These are phyloP conservation scores for Penicillium paxilli DNA, from an alignment of 495 filamentous ascomycete species.

Conservation along the genomic window DNA sequence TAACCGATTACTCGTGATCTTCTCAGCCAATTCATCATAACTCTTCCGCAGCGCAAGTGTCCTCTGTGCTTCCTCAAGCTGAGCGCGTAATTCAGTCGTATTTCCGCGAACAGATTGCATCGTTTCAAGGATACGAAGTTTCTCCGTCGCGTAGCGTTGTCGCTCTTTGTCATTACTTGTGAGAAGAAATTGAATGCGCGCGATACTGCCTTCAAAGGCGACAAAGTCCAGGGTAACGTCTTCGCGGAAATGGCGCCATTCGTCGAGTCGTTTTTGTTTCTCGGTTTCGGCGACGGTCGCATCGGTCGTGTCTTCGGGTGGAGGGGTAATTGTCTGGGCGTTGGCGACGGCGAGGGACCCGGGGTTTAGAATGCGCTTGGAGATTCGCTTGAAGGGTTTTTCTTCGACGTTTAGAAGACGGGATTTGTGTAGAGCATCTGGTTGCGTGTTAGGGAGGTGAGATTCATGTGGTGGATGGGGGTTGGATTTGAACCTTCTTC, in stretches of 20 bases:
- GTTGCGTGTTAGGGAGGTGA: slow-evolving; percentile 15
- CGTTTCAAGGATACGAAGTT: slow-evolving; percentile 69
- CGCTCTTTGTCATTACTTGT: slow-evolving; percentile 84
- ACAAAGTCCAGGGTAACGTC: slow-evolving; percentile 89
- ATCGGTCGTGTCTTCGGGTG: slow-evolving; percentile 60
- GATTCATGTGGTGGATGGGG: slow-evolving; percentile 1
- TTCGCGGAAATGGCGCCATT: slow-evolving; percentile 65
- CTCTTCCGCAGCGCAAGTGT: slow-evolving; percentile 76
- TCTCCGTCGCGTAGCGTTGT: slow-evolving; percentile 79
- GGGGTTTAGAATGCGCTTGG: slow-evolving; percentile 71
- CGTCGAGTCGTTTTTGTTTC: slow-evolving; percentile 50
- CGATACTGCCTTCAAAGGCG: slow-evolving; percentile 82
- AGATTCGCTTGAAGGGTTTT: slow-evolving; percentile 87
- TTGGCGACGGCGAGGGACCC: slow-evolving; percentile 57
- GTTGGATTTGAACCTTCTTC: slow-evolving; percentile 49
- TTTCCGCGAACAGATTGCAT: slow-evolving; percentile 77
- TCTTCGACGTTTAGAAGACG: slow-evolving; percentile 92
- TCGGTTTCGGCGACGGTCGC: slow-evolving; percentile 32
- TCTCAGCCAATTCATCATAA: slow-evolving; percentile 82
- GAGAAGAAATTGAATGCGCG: slow-evolving; percentile 83
- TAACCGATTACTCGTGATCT: slow-evolving; percentile 79
- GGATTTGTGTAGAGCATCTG: slow-evolving; percentile 84
- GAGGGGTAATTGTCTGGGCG: slow-evolving; percentile 65
- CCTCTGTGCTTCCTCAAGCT: slow-evolving; percentile 74
- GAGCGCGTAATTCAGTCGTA: slow-evolving; percentile 65